Conservation (phyloP, 2,329 filamentous ascomycete species). For the Fusarium camptoceras region DNA sequence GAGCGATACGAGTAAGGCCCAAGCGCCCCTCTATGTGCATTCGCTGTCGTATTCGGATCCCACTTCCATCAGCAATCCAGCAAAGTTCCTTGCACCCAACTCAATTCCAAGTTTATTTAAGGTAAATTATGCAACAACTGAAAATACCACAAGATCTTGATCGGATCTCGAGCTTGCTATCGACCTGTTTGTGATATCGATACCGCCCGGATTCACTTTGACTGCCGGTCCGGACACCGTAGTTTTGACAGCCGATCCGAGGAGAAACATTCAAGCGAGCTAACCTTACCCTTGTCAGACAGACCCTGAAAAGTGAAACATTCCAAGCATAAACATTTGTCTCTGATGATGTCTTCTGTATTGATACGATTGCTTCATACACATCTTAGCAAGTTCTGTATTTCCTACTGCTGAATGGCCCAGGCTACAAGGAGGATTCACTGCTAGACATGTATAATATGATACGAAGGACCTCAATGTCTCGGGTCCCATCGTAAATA, state of each 20-base stretch:
- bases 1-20: conserved; percentile 18
- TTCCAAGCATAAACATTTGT: neutral
- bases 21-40: conserved; percentile 31
- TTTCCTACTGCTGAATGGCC: too few species aligned
- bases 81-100: neutral
- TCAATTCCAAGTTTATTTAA: neutral
- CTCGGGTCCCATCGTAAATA: neutral
- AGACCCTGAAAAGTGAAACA: neutral
- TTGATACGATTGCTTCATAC: neutral
- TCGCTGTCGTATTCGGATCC: conserved; percentile 25
- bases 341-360: neutral
- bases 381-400: neutral
- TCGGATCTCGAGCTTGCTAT: conserved; percentile 1
- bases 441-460: neutral
- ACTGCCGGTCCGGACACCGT: conserved; percentile 15
- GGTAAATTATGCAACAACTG: conserved; percentile 18
- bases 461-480: neutral
- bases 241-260: neutral
- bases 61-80: neutral
- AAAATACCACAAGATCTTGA: neutral
- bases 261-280: conserved; percentile 16
- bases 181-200: neutral
- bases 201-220: neutral
- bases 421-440: neutral
- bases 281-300: neutral